Base-by-base conservation (phyloP, 2,329 filamentous ascomycete genomes). In the Graphilbum sp. region DNA sequence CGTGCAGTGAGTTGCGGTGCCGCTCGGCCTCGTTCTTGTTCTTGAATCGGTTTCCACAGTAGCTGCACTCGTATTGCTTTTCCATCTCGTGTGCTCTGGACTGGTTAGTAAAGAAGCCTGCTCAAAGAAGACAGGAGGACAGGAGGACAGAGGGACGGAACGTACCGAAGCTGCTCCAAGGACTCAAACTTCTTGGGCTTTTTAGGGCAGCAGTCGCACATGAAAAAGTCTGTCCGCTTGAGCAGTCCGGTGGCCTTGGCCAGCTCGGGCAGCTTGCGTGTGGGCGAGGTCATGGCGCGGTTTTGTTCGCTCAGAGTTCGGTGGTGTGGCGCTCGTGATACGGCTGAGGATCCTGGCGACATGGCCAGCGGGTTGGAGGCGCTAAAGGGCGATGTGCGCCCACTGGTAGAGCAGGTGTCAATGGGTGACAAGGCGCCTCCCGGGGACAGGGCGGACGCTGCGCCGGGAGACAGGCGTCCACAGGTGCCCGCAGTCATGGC, bases 1-100 rank as follows among this genome's bases (percentile, higher is more conserved):
- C 70, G 56, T 96, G 88, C 11, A 96, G 72, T 13, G 87, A 94
- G 52, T 95, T 96, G 52, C 94, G 87, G 54, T 96, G 88, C 24
- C 90, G 75, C 57, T 96, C 88, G 3, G 87, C 87, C 61, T 96
- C 90, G 51, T 96, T 96, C 61, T 96, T 96, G 62, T 96, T 96
- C 61, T 96, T 96, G 66, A 96, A 96, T 11, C 88, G 77, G 54
- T 95, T 95, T 32, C 81, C 81, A 56, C 88, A 96, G 55, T 84
- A 96, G 21, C 75, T 71, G 57, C 88, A 96, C 45, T 83, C 83
- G 56, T 95, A 96, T 58, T 96, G 88, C 58, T 96, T 96, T 58
- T 96, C 90, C 53, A 84, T 77, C 58, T 90, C 84, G 55, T 96
- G 88, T 33, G 78, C 64, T 46, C 88, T 95, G 52, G n/a, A 8